Evolutionary conservation across 1,284 basidiomycete species (phyloP), one percentile per base, ranked within the genome.

Genomic region (Albatrellus sp.): DNA sequence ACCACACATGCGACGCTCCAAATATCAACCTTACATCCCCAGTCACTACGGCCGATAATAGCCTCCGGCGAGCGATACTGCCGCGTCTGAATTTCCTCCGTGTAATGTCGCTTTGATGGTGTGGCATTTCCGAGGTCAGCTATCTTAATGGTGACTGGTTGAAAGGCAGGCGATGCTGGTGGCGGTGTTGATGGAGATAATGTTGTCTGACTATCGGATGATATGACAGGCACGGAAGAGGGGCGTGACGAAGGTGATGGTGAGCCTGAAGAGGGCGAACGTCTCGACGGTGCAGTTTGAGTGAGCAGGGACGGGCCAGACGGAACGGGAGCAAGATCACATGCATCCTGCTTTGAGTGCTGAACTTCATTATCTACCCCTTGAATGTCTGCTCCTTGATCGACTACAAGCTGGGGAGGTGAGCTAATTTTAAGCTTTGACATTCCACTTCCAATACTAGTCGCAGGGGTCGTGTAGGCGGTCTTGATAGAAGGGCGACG

Each of bases 11-110:
- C 87, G 11, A 88, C 78, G 51, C 82, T 87, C 90, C 90, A 94
- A 35, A 93, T 74, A 61, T 94, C 90, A 17, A 79, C 90, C 39
- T 77, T 77, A 24, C 77, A 69, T 47, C 84, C 86, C 90, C 90
- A 94, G 57, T 91, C 90, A 34, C 76, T 77, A 42, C 78, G 73
- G 19, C 91, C 90, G 13, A 93, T 65, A 54, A 94, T 92, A 38
- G 89, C 90, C 60, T 94, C 90, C 4, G 91, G 91, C 30, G 84
- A 77, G 48, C 90, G 82, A 60, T 94, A 94, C 59, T 94, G 91
- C 29, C 91, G 73, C 31, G 91, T 94, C 64, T 94, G 91, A 50
- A 94, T 94, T 60, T 93, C 90, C 57, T 93, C 89, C 9, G 90
- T 92, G 57, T 78, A 93, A 59, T 92, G 90, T 52, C 79, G 76